A percentile compares a stretch with the other conserved stretches of the same genome.
Conservation (phyloP, 106 monocot species). For the Agapanthus africanus region DNA sequence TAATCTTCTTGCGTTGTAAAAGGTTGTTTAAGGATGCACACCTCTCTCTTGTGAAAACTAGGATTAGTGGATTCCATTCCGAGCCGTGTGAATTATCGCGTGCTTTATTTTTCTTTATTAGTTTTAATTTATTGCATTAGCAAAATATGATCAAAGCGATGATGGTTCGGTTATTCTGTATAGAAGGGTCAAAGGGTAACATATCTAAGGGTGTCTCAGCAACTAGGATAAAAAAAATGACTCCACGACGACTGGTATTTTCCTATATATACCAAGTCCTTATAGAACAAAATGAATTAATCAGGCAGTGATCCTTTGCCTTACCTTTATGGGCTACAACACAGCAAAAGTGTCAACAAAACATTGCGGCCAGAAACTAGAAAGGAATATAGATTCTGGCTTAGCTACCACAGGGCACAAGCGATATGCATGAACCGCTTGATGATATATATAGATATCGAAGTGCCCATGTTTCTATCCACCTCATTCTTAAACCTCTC, state of each 20-base stretch:
- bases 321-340: constrained; percentile 6
- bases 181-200: no score
- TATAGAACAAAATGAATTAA: background rate
- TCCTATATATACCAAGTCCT: background rate
- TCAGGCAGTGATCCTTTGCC: background rate
- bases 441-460: constrained; percentile 1
- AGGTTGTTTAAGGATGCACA: no score
- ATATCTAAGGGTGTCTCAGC: constrained; percentile 4
- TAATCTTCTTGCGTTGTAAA: no score
- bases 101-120: no score
- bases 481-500: background rate
- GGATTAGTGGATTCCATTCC: no score
- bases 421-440: background rate
- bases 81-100: no score
- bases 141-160: no score
- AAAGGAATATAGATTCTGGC: background rate
- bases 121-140: no score
- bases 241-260: constrained; percentile 4
- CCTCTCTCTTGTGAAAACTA: no score
- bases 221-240: constrained; percentile 6
- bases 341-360: background rate
- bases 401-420: background rate
- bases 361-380: background rate
- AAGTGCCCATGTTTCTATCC: background rate
- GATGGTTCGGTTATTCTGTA: no score